A percentile compares a stretch with the other conserved stretches of the same genome.
Evolutionary conservation across 768 basidiomycete genomes (phyloP).

Genomic region (Tricholoma bakamatsutake): DNA sequence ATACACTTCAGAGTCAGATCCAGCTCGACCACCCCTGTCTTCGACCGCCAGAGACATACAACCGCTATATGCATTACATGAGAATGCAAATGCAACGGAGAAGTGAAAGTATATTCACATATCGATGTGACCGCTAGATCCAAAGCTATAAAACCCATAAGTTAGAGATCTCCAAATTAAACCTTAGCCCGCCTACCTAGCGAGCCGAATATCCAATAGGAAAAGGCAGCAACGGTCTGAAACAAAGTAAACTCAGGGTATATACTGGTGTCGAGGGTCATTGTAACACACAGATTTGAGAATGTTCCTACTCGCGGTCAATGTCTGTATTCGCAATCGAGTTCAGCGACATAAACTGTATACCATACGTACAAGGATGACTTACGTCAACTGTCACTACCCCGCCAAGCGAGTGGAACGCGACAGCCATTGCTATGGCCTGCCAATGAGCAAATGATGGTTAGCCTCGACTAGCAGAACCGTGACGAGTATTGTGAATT

Average conservation of each 20-base stretch:
- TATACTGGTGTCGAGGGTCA: not conserved
- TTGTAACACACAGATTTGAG: slow-evolving; percentile 22
- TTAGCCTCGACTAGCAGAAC: not conserved
- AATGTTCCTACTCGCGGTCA: slow-evolving; percentile 21
- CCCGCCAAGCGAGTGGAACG: slow-evolving; percentile 15
- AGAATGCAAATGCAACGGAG: not conserved
- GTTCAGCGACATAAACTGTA: not conserved
- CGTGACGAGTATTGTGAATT: not conserved
- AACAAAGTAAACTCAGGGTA: not conserved
- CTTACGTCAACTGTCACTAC: slow-evolving; percentile 21
- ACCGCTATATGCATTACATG: slow-evolving; percentile 25
- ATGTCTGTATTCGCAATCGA: slow-evolving; percentile 12
- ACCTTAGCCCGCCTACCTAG: slow-evolving; percentile 23
- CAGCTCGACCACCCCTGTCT: slow-evolving; percentile 26
- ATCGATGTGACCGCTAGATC: slow-evolving; percentile 34
- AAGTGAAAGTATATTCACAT: slow-evolving; percentile 19
- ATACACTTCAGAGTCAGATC: slow-evolving; percentile 35
- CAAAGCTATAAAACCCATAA: slow-evolving; percentile 24
- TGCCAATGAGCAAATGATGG: slow-evolving; percentile 7
- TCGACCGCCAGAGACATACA: slow-evolving; percentile 34
- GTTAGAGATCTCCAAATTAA: not conserved
- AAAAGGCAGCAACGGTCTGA: slow-evolving; percentile 37
- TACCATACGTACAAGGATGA: not conserved
- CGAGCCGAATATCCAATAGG: slow-evolving; percentile 41
- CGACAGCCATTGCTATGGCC: slow-evolving; percentile 26